A percentile compares a stretch with the other conserved stretches of the same genome.
These are phyloP conservation scores for Tolypocladium pustulatum DNA, from an alignment of 2,329 filamentous ascomycete species.

Conservation along the genomic window DNA sequence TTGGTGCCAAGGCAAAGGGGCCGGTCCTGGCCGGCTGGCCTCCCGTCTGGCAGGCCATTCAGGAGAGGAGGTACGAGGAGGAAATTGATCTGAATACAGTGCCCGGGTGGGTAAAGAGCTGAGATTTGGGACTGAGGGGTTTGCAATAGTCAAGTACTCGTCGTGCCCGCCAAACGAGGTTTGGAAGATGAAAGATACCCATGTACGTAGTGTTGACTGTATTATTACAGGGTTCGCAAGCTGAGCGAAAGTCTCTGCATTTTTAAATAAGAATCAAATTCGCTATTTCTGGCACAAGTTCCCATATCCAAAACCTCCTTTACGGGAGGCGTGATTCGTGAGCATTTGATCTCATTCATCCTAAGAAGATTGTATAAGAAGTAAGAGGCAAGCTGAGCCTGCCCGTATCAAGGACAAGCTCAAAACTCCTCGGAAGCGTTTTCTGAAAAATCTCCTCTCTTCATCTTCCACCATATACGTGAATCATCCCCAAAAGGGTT, in stretches of 20 bases:
- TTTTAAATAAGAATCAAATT: background rate
- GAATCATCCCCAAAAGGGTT: conserved; percentile 3
- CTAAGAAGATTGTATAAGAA: background rate
- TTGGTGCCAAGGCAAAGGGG: conserved; percentile 59
- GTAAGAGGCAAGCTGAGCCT: background rate
- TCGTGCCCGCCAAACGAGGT: background rate
- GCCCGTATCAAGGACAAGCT: background rate
- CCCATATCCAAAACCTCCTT: background rate
- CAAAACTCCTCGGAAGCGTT: background rate
- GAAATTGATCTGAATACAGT: conserved; percentile 53
- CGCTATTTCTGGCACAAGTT: background rate
- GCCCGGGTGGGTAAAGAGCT: conserved; percentile 61
- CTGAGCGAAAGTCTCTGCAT: background rate
- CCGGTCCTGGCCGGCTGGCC: conserved; percentile 67
- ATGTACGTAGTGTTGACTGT: background rate
- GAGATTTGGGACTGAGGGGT: background rate
- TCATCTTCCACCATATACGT: conserved; percentile 1
- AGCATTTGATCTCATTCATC: conserved; percentile 2
- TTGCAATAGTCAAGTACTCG: background rate
- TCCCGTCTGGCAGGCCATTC: conserved; percentile 57
- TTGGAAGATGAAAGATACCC: background rate
- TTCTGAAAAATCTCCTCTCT: background rate
- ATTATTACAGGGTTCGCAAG: background rate
- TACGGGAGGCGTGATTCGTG: conserved; percentile 1
- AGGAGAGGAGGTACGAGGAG: conserved; percentile 46